Percentiles rank a stretch among this genome's conserved stretches.
Conservation (phyloP, 2,329 filamentous ascomycete genomes). For the Pseudocercospora pini-densiflorae region DNA sequence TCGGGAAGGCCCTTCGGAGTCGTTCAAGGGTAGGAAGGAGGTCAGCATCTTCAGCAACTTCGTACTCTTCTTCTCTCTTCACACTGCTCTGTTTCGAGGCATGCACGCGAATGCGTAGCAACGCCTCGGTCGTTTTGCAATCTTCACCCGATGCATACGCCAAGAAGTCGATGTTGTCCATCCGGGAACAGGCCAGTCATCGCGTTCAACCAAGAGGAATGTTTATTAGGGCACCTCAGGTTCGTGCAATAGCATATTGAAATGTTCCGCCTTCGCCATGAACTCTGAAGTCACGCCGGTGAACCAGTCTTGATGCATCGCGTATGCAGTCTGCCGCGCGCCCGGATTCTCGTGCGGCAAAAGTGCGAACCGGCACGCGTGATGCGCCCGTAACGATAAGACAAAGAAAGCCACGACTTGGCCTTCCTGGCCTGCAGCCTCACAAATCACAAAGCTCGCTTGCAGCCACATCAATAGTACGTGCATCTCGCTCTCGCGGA, state of each 20-base stretch:
- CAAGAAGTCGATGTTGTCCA: slow-evolving; percentile 8
- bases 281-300: background rate
- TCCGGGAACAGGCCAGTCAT: slow-evolving; percentile 3
- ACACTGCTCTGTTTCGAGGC: slow-evolving; percentile 12
- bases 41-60: slow-evolving; percentile 2
- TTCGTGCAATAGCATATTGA: too few species aligned
- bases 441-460: slow-evolving; percentile 6
- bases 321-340: background rate
- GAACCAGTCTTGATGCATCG: background rate
- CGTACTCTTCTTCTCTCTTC: slow-evolving; percentile 11
- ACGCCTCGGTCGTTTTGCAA: slow-evolving; percentile 7
- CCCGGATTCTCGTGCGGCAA: background rate
- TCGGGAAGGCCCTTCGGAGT: slow-evolving; percentile 9
- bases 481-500: slow-evolving; percentile 5
- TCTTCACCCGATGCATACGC: slow-evolving; percentile 6
- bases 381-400: slow-evolving; percentile 6
- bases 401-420: background rate
- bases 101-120: slow-evolving; percentile 2
- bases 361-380: slow-evolving; percentile 1
- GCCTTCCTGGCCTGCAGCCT: background rate
- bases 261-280: background rate
- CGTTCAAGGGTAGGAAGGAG: slow-evolving; percentile 7
- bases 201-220: too few species aligned
- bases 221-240: too few species aligned
- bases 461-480: slow-evolving; percentile 12